Percentiles rank a stretch among this genome's conserved stretches.
phyloP scores from a whole-genome alignment of 2,329 filamentous ascomycete genomes.

The Cytospora mali region DNA sequence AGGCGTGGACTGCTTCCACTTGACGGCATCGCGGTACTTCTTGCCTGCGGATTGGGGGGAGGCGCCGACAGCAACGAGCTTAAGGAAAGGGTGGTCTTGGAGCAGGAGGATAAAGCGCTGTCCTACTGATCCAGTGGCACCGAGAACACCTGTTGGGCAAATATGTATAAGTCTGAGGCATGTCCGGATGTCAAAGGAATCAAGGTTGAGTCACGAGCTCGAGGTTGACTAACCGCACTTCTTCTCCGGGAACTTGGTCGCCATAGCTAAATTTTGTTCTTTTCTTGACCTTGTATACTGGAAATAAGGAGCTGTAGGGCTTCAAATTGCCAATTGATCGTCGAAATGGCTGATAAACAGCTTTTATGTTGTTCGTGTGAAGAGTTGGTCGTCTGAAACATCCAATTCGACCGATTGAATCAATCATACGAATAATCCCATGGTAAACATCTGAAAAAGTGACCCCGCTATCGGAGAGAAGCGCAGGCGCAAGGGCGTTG shows the following conservation, averaged over 20 bases:
- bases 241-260: conserved; percentile 55
- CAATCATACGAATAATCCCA: background rate
- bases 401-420: background rate
- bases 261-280: conserved; percentile 17
- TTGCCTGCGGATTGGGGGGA: conserved; percentile 89
- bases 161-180: conserved; percentile 20
- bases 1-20: conserved; percentile 88
- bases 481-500: background rate
- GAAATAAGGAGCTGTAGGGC: background rate
- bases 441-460: conserved; percentile 13
- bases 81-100: conserved; percentile 82
- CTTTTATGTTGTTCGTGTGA: background rate
- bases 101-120: conserved; percentile 95
- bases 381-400: background rate
- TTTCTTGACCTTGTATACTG: too few relatives aligned
- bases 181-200: background rate
- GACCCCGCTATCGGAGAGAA: conserved; percentile 22
- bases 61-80: conserved; percentile 85
- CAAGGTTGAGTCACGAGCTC: background rate
- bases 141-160: conserved; percentile 67
- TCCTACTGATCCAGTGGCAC: conserved; percentile 91
- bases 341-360: background rate
- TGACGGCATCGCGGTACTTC: conserved; percentile 90
- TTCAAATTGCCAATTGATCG: background rate
- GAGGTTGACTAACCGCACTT: conserved; percentile 55